Base-by-base conservation (phyloP, 2,329 filamentous ascomycete species). In the Phyllosticta citriasiana region DNA sequence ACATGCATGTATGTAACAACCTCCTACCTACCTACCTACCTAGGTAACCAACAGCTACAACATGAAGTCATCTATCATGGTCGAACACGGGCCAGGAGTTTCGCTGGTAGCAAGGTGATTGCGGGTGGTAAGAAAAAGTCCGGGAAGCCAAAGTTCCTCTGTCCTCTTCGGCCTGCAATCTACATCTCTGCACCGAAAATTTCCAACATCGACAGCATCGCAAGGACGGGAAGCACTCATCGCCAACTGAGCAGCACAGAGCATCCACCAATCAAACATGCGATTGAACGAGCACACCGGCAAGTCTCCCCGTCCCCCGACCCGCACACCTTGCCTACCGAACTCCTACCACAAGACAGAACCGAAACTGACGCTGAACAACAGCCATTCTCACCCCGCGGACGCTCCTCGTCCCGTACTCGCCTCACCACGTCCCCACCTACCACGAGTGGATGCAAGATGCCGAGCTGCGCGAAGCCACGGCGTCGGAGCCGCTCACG, bases 381-480 rank as follows among this genome's bases (percentile, higher is more conserved):
- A 35, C 66, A 95, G 90, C 87, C 19, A 76, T 95, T 33, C 80
- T 83, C 2, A 88, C 88, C 1, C 74, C 81, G 4, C 79, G 79
- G 57, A 78, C 89, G 53, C 81, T 95, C 19, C 82, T 97, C 9
- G 91, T 96, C 9, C 92, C 92, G 0, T 97, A 97, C 74, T 87
- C 87, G 64, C 75, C 80, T 47, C 88, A 86, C 70, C 93, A 97
- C 77, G 93, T 97, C 25, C 80, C 81, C 16, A 85, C 81, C 47
- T 97, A 97, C 72, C 90, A 96, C 71, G 77, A 80, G 69, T 97
- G 93, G 93, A 97, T 97, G 92, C 82, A 92, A 78, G 87, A 94
- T 68, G 81, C 50, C 6, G 82, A 85, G 55, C 88, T 97, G 50
- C 92, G 88, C 77, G 80, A 85, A 74, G 87, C 88, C 59, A 97